A percentile compares a stretch with the other conserved stretches of the same genome.
phyloP scores from a whole-genome alignment of 2,329 filamentous ascomycete species.

The Catunica adiposa region DNA sequence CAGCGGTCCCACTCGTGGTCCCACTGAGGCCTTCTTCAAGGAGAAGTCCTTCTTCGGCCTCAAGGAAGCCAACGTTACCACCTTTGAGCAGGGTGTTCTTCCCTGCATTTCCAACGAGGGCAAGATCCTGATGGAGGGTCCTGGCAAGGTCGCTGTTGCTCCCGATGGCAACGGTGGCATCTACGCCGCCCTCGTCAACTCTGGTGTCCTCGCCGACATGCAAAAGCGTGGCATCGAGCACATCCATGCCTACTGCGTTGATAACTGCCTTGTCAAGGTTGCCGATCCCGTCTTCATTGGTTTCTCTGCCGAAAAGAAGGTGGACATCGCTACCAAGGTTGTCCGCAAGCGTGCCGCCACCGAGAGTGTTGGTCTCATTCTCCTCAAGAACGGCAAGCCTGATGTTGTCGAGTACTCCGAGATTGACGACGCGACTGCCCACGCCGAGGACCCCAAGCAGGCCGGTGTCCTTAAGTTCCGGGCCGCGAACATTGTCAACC shows the following conservation, averaged over 20 bases:
- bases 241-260: constrained; percentile 94
- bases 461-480: constrained; percentile 79
- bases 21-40: constrained; percentile 87
- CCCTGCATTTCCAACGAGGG: constrained; percentile 96
- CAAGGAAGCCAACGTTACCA: constrained; percentile 64
- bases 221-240: constrained; percentile 77
- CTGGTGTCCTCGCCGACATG: constrained; percentile 76
- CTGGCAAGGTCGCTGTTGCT: constrained; percentile 80
- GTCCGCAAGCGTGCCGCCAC: constrained; percentile 94
- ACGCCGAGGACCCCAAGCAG: constrained; percentile 72
- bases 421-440: constrained; percentile 76
- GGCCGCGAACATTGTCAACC: constrained; percentile 98
- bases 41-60: constrained; percentile 85
- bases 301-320: constrained; percentile 71
- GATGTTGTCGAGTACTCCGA: constrained; percentile 98
- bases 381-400: constrained; percentile 88
- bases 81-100: constrained; percentile 94
- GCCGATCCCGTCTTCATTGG: constrained; percentile 92
- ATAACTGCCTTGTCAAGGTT: constrained; percentile 99
- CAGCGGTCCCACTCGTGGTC: constrained; percentile 76
- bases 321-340: constrained; percentile 98
- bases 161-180: constrained; percentile 95
- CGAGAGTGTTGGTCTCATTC: constrained; percentile 86
- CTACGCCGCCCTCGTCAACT: constrained; percentile 75
- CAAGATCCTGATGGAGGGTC: constrained; percentile 87